phyloP scores from a whole-genome alignment of 2,329 filamentous ascomycete species.

The Cadophora malorum region DNA sequence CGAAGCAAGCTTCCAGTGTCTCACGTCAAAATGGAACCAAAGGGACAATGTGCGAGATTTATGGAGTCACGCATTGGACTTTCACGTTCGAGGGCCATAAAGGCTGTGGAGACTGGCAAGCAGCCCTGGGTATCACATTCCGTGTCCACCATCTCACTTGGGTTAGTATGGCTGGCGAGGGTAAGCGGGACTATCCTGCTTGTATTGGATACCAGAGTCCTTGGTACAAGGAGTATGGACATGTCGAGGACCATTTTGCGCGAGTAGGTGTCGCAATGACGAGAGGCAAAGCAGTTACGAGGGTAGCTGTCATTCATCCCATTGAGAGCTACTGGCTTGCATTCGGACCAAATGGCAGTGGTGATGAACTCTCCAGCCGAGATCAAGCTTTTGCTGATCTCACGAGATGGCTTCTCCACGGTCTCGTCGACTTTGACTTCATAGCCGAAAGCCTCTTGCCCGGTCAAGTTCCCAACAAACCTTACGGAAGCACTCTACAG shows the following conservation, averaged over 20 bases:
- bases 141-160: slow-evolving; percentile 45
- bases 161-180: slow-evolving; percentile 46
- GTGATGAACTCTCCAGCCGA: slow-evolving; percentile 39
- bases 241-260: slow-evolving; percentile 46
- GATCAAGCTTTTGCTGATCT: slow-evolving; percentile 42
- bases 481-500: slow-evolving; percentile 27
- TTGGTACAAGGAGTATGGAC: slow-evolving; percentile 46
- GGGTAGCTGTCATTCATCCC: slow-evolving; percentile 45
- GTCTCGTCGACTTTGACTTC: slow-evolving; percentile 47
- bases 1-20: slow-evolving; percentile 45
- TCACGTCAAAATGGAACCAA: slow-evolving; percentile 43
- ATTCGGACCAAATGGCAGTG: slow-evolving; percentile 43
- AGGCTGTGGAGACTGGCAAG: slow-evolving; percentile 47
- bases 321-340: slow-evolving; percentile 47
- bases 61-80: slow-evolving; percentile 45
- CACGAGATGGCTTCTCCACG: slow-evolving; percentile 43
- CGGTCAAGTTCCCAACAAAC: slow-evolving; percentile 30
- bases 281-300: slow-evolving; percentile 42
- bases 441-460: slow-evolving; percentile 45
- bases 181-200: slow-evolving; percentile 45
- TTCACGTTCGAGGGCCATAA: slow-evolving; percentile 47
- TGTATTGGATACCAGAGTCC: slow-evolving; percentile 46
- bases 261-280: slow-evolving; percentile 45
- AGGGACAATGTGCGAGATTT: slow-evolving; percentile 44
- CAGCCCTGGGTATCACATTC: slow-evolving; percentile 46